These are phyloP conservation scores for Colletotrichum chrysophilum DNA, from an alignment of 2,329 filamentous ascomycete species.

Conservation along the genomic window DNA sequence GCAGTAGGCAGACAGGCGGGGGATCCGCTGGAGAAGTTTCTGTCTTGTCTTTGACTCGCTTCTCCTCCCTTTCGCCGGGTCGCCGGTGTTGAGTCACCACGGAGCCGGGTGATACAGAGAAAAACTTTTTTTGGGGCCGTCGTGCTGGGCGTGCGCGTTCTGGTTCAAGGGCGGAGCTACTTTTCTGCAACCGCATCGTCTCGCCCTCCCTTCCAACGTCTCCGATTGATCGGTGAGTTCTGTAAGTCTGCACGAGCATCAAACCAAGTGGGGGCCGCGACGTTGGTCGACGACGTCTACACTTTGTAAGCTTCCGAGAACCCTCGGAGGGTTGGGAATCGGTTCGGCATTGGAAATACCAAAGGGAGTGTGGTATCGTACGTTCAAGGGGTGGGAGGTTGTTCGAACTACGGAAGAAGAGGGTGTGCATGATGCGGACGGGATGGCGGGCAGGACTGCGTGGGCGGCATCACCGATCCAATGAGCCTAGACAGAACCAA, in stretches of 20 bases:
- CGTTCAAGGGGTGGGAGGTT: neutral
- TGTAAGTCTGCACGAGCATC: neutral
- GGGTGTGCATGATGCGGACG: slow-evolving; percentile 9
- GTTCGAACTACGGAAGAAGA: neutral
- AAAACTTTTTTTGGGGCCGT: neutral
- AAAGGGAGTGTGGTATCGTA: neutral
- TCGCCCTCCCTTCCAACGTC: neutral
- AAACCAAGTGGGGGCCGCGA: neutral
- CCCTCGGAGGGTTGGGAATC: neutral
- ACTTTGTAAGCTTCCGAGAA: neutral
- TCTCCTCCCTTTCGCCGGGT: neutral
- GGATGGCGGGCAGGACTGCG: neutral
- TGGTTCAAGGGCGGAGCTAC: neutral
- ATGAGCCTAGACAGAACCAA: neutral
- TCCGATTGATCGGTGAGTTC: neutral
- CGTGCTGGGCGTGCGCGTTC: neutral
- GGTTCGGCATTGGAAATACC: neutral
- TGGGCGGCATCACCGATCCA: neutral
- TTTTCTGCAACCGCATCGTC: neutral
- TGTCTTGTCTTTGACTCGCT: neutral
- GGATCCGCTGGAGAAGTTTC: slow-evolving; percentile 1
- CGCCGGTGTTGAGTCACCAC: neutral
- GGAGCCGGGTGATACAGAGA: neutral
- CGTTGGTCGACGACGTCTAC: neutral
- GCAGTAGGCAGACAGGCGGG: neutral